Conservation (phyloP, 108 stramenopile species). For the Cyclotella atomus region DNA sequence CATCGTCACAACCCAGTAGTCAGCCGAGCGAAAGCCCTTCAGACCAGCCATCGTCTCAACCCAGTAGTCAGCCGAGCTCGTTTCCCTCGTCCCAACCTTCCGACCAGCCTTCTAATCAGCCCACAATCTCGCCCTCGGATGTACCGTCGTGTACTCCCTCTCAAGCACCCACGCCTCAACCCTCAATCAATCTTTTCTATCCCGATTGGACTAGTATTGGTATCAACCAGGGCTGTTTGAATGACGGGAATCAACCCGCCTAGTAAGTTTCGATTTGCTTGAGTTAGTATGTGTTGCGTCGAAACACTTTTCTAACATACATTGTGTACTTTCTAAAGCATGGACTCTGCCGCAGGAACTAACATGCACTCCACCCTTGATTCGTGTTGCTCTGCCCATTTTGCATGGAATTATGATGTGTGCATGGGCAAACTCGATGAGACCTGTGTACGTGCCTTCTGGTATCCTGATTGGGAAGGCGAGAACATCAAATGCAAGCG, state of each 20-base stretch:
- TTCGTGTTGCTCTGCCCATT: background rate
- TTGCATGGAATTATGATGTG: background rate
- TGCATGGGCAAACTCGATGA: background rate
- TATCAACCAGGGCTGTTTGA: background rate
- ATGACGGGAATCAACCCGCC: background rate
- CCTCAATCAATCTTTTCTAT: conserved; percentile 7
- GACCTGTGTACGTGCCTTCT: background rate
- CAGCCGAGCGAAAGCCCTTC: no score
- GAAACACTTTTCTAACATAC: no score
- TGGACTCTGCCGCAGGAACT: background rate
- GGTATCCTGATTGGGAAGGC: conserved; percentile 18
- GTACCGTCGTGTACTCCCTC: background rate
- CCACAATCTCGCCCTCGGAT: no score
- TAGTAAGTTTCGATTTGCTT: no score
- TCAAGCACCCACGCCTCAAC: background rate
- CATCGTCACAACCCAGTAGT: no score
- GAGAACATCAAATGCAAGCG: background rate
- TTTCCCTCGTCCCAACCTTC: no score
- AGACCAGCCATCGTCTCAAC: no score
- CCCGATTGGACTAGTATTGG: background rate
- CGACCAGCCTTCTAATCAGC: no score
- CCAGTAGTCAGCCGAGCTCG: no score
- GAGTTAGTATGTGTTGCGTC: no score
- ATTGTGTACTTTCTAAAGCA: no score
- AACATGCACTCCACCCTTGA: conserved; percentile 2